These are phyloP conservation scores for Aphanomyces euteiches DNA, from an alignment of 352 stramenopile genomes.

Conservation along the genomic window DNA sequence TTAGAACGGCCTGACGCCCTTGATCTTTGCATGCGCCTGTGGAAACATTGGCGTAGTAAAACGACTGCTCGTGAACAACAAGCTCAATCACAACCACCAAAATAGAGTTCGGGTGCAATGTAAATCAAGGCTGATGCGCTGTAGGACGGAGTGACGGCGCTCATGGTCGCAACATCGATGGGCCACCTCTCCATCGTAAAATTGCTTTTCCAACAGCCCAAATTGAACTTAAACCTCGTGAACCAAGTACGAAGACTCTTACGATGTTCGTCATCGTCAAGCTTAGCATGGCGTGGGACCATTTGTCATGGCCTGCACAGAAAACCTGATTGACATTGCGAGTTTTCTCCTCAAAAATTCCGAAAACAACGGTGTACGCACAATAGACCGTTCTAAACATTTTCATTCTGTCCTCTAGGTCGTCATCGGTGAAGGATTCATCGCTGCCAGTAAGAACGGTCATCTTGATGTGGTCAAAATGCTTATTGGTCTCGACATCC, in stretches of 20 bases:
- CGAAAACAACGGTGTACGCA: neutral
- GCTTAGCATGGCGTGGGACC: constrained; percentile 3
- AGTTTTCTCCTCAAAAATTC: neutral
- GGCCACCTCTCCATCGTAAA: neutral
- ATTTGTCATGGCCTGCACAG: constrained; percentile 6
- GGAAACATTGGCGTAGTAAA: neutral
- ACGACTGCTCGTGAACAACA: neutral
- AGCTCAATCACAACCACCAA: neutral
- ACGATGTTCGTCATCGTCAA: neutral
- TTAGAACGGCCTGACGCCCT: neutral
- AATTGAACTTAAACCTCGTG: neutral
- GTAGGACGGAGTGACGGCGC: constrained; percentile 7
- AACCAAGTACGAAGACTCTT: constrained; percentile 1
- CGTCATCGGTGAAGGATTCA: neutral
- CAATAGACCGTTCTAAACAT: too few species aligned
- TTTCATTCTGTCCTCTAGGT: neutral
- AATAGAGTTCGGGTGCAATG: neutral
- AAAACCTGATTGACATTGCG: neutral
- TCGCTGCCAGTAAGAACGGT: neutral
- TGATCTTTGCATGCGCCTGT: constrained; percentile 16
- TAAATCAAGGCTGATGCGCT: neutral
- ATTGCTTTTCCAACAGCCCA: neutral
- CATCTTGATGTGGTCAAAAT: neutral
- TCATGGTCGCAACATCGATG: constrained; percentile 1
- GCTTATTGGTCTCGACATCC: neutral